Base-by-base conservation (phyloP, 306 rosid genomes). In the Leucaena leucocephala region DNA sequence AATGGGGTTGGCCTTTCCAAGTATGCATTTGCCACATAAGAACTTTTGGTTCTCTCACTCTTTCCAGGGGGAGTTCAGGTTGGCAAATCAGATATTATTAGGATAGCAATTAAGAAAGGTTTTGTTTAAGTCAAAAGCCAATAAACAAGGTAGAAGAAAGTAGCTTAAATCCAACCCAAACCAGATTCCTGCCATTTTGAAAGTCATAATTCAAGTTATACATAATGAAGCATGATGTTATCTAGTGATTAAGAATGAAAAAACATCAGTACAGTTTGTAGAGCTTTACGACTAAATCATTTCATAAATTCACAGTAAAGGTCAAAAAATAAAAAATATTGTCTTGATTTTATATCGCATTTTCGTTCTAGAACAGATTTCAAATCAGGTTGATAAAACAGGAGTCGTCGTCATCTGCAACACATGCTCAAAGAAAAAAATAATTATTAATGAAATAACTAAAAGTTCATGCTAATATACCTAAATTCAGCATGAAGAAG, bases 401-500 rank as follows among this genome's bases (percentile, higher is more conserved):
- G 62, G n/a, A 42, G 59, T 54, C 48, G 39, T 78, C 68, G n/a
- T 52, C 55, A 71, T 75, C 39, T 15, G 4, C 22, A 74, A 73
- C 15, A 45, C 43, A 68, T 46, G 12, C 21, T 21, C 27, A 10
- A 52, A 61, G 55, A 39, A 68, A 48, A 36, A 72, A 48, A 72
- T 62, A 57, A 40, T 46, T 54, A 64, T 78, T 62, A 48, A 35
- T 54, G 62, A 72, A 80, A 78, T 81, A 61, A 76, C 67, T 44
- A 34, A 27, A 72, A 72, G 62, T 54, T 34, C 38, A 42, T 55
- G 76, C 71, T 34, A 71, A 74, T 62, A 17, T 89, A 93, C 99
- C 99, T 91, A 94, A 96, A 93, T 84, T 96, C 99, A 35, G 88
- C 85, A 79, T 40, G 93, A 61, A 92, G 89, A 82, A 90, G 85